Evolutionary conservation across 176 grass and related monocot genomes (phyloP), one percentile per base, ranked within the genome.

Genomic region (Rhipidocladum racemiflorum): DNA sequence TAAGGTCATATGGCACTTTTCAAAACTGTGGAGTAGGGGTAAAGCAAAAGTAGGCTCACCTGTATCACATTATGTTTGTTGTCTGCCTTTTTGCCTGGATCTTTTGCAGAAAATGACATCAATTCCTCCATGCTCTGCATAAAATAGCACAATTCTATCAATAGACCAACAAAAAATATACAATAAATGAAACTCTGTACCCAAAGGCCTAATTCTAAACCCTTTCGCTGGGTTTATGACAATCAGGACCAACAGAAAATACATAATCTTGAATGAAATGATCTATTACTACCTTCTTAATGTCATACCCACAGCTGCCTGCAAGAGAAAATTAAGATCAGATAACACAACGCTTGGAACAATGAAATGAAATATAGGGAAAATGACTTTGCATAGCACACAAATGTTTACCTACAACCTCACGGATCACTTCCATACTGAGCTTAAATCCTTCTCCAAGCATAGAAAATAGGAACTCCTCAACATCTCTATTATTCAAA

Each of bases 361-460:
- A 40, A 40, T 40, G 38, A 40, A 80, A 56, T 48, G n/a, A 56
- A 68, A 63, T 70, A 43, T 78, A 30, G 21, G 4, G 29, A 56
- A 83, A 68, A 76, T 66, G 34, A 28, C 76, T 45, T 85, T 7
- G 68, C 27, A 61, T 75, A 78, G 59, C 17, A 89, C 17, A 2
- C 20, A 54, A 48, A 87, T 86, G 61, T 88, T 85, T 93, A 94
- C 95, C 86, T 89, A 98, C 82, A 85, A 93, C 92, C 56, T 91
- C 67, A 84, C 46, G 88, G 57, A 98, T 98, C 61, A 88, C 65
- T 72, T 88, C 86, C 72, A 71, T 91, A 77, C 46, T 90, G 59
- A 98, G 92, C 56, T 93, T 95, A 82, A 92, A 98, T 81, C 95
- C 95, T 78, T 94, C 95, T 81, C 88, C 92, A 85, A 98, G 90